Conservation (phyloP, 306 rosid genomes). For the Senna siamea region DNA sequence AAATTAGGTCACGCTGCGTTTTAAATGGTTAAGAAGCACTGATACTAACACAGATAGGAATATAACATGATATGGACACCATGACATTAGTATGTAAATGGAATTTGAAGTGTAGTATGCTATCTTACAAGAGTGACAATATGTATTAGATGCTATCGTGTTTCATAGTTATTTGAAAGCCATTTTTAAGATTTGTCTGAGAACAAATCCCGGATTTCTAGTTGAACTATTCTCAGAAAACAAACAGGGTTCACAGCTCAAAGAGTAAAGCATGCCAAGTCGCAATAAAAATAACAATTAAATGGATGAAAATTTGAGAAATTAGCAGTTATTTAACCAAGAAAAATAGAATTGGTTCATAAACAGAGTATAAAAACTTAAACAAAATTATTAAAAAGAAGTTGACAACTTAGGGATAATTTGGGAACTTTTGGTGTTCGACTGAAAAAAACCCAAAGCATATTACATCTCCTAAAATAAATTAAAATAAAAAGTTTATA, state of each 20-base stretch:
- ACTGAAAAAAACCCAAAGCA: neutral
- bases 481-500: too few species aligned
- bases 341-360: constrained; percentile 15
- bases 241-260: constrained; percentile 14
- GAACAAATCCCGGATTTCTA: neutral
- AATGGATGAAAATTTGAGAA: neutral
- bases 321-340: neutral
- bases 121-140: too few species aligned
- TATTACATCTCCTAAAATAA: too few species aligned
- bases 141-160: too few species aligned
- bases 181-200: constrained; percentile 8
- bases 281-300: constrained; percentile 6
- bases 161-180: neutral
- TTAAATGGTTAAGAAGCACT: constrained; percentile 8
- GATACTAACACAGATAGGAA: too few species aligned
- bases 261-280: constrained; percentile 15
- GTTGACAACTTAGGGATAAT: neutral
- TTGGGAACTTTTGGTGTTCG: neutral
- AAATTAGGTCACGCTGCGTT: constrained; percentile 1
- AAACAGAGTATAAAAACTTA: constrained; percentile 1
- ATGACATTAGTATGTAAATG: too few species aligned
- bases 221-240: neutral
- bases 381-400: neutral
- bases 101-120: too few species aligned
- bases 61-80: too few species aligned